phyloP scores from a whole-genome alignment of 2,329 filamentous ascomycete species.

The Stenocarpella maydis region DNA sequence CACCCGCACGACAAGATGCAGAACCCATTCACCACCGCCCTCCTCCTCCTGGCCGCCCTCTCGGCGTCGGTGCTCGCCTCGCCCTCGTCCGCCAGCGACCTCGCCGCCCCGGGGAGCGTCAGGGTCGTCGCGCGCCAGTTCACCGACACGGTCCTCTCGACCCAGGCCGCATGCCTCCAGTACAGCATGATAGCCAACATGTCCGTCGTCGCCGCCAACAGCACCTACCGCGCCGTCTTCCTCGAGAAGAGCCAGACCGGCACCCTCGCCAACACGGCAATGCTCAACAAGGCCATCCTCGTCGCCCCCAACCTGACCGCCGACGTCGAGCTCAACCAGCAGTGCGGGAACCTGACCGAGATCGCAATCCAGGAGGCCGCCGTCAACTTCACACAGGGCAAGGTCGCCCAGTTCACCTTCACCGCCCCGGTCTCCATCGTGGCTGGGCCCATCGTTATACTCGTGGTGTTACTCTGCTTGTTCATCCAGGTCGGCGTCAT shows the following conservation, averaged over 20 bases:
- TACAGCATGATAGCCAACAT: conserved; percentile 56
- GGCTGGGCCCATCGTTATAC: conserved; percentile 15
- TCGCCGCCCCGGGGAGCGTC: conserved; percentile 4
- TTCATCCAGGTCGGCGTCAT: neutral
- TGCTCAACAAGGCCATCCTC: conserved; percentile 52
- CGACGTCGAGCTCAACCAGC: conserved; percentile 50
- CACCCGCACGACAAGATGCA: conserved; percentile 21
- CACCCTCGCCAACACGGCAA: conserved; percentile 47
- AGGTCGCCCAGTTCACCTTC: conserved; percentile 46
- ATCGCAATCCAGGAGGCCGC: conserved; percentile 53
- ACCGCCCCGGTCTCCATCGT: neutral
- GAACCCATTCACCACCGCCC: conserved; percentile 22
- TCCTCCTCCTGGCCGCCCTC: conserved; percentile 29
- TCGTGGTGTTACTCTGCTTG: conserved; percentile 8
- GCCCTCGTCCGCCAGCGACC: neutral
- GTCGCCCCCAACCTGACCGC: conserved; percentile 49
- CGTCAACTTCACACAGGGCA: conserved; percentile 53
- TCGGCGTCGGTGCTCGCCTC: conserved; percentile 25
- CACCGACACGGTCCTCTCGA: neutral
- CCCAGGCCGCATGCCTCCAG: conserved; percentile 46
- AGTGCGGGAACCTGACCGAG: conserved; percentile 55
- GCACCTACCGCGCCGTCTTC: conserved; percentile 55
- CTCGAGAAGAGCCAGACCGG: conserved; percentile 52
- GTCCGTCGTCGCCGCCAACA: conserved; percentile 54
- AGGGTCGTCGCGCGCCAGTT: conserved; percentile 28